Base-by-base conservation (phyloP, 148 eudicot species). In the Arctostaphylos glauca region DNA sequence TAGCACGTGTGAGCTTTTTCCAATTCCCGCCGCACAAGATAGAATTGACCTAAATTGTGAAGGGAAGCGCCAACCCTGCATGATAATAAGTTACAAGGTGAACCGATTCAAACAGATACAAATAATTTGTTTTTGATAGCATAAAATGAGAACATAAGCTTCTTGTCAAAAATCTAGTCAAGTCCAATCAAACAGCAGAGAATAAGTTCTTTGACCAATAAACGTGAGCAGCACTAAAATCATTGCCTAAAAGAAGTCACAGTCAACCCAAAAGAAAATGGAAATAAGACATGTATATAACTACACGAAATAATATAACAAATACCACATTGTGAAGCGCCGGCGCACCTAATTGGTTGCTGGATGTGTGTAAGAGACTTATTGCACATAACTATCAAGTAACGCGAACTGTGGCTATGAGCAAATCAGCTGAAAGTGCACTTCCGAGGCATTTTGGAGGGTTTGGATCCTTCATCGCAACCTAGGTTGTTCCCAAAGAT, bases 11-110 rank as follows among this genome's bases (percentile, higher is more conserved):
- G 92, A 85, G 99, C 95, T 81, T 90, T 87, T 80, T 93, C 93
- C 79, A 96, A 84, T 89, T 93, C 90, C 74, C 92, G 82, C 79
- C 93, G 97, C 70, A 81, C 89, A 80, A 92, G 86, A 84, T 92
- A 94, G 84, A 96, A 96, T 80, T 92, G 98, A 53, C 99, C 99
- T 54, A 96, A 91, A 85, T 96, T 96, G 88, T 96, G 99, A 83
- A 94, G 86, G 77, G 99, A 98, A 85, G 96, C 95, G 9, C 94
- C 99, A 81, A 96, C 98, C 53, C 99, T 95, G 85, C 47, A 75
- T 60, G 38, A 23, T 46, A 62, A 58, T 7, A 76, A n/a, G 38
- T 75, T 58, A 59, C 2, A 81, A n/a, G 77, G 31, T 44, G 43
- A 16, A 64, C 9, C 38, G 3, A 75, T 49, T 49, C n/a, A 74